Conservation (phyloP, 1,139 yeast genomes). For the Yamadazyma kanchanaburiensis region DNA sequence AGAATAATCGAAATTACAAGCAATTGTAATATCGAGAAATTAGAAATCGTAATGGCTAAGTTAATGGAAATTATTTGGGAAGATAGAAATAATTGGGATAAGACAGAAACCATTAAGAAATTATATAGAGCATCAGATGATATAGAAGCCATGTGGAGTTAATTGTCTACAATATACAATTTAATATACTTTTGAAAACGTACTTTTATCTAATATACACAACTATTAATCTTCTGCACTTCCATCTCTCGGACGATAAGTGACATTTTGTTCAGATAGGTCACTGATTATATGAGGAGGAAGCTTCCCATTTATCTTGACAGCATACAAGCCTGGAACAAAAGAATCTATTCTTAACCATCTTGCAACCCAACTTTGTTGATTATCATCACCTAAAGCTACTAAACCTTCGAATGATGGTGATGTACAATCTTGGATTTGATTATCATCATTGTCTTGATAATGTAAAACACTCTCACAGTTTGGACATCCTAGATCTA, state of each 20-base stretch:
- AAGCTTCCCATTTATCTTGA: slow-evolving; percentile 85
- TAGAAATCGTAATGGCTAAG: slow-evolving; percentile 72
- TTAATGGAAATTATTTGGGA: slow-evolving; percentile 77
- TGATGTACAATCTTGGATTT: slow-evolving; percentile 89
- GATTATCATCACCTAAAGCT: slow-evolving; percentile 79
- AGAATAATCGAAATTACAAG: slow-evolving; percentile 37
- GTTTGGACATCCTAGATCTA: slow-evolving; percentile 92
- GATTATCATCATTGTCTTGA: slow-evolving; percentile 77
- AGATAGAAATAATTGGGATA: slow-evolving; percentile 65
- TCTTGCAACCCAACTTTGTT: slow-evolving; percentile 92
- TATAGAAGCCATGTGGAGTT: slow-evolving; percentile 8
- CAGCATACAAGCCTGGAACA: slow-evolving; percentile 89
- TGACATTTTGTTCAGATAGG: slow-evolving; percentile 67
- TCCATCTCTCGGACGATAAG: slow-evolving; percentile 95
- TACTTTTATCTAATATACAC: too few relatives aligned
- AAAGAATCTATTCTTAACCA: slow-evolving; percentile 94
- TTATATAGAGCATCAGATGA: slow-evolving; percentile 20
- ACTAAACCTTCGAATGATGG: slow-evolving; percentile 96
- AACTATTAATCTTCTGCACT: slow-evolving; percentile 82
- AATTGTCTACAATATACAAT: slow-evolving; percentile 4
- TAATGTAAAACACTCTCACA: slow-evolving; percentile 84
- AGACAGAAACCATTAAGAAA: slow-evolving; percentile 36
- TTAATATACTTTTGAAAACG: not conserved
- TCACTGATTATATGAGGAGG: slow-evolving; percentile 83
- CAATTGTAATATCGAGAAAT: slow-evolving; percentile 57